Percentiles rank a stretch among this genome's conserved stretches.
Evolutionary conservation across 345 rosid species (phyloP).

Genomic region (Melaleuca quinquenervia): DNA sequence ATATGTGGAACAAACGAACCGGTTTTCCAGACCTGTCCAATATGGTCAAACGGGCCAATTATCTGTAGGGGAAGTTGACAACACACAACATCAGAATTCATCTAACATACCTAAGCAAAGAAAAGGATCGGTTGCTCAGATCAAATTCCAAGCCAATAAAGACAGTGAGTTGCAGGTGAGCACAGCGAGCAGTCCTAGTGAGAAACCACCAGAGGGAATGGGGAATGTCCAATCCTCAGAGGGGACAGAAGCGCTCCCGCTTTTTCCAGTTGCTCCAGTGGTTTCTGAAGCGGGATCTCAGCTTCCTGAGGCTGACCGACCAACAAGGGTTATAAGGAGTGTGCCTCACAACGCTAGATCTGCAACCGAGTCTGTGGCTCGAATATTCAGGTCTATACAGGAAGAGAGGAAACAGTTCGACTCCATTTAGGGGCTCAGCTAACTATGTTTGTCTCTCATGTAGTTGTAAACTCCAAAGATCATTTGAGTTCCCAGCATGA

Average conservation of each 20-base stretch:
- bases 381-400: slow-evolving; percentile 87
- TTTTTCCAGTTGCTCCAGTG: slow-evolving; percentile 7
- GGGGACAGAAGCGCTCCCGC: slow-evolving; percentile 17
- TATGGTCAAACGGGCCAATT: slow-evolving; percentile 14
- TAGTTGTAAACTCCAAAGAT: not conserved
- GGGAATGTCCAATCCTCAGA: slow-evolving; percentile 7
- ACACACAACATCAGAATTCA: slow-evolving; percentile 30
- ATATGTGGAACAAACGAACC: slow-evolving; percentile 38
- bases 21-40: slow-evolving; percentile 16
- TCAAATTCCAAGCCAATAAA: slow-evolving; percentile 21
- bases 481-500: not conserved
- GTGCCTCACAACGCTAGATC: slow-evolving; percentile 75
- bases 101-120: slow-evolving; percentile 14
- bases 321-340: slow-evolving; percentile 57
- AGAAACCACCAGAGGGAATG: slow-evolving; percentile 4
- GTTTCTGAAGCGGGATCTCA: slow-evolving; percentile 3
- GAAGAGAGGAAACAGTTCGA: slow-evolving; percentile 54
- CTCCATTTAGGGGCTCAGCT: slow-evolving; percentile 8
- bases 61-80: slow-evolving; percentile 23
- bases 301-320: slow-evolving; percentile 14
- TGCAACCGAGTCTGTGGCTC: slow-evolving; percentile 74
- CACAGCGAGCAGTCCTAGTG: slow-evolving; percentile 37
- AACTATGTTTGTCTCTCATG: not conserved
- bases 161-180: slow-evolving; percentile 36
- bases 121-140: slow-evolving; percentile 15